Conservation (phyloP, 495 filamentous ascomycete genomes). For the Penicillium angulare region DNA sequence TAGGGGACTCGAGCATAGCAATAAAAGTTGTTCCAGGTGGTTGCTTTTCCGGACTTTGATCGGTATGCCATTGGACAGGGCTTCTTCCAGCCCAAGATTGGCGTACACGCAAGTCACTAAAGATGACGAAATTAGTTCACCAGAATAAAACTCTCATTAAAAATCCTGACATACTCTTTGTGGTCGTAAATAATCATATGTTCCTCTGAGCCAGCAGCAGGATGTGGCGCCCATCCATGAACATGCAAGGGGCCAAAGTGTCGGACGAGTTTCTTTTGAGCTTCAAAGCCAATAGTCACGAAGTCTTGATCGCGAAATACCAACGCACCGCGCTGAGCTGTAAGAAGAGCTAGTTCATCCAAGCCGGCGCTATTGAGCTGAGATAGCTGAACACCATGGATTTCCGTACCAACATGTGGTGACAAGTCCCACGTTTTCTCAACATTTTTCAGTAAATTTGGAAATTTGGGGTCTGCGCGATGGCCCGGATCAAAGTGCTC, state of each 20-base stretch:
- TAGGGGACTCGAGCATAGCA: slow-evolving; percentile 2
- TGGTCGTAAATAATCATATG: slow-evolving; percentile 2
- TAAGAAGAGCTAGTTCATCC: background rate
- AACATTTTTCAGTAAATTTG: background rate
- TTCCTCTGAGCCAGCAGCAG: background rate
- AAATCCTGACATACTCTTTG: background rate
- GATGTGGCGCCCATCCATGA: slow-evolving; percentile 4
- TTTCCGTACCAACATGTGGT: slow-evolving; percentile 1
- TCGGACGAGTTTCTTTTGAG: background rate
- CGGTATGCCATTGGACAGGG: slow-evolving; percentile 3
- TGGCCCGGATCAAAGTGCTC: slow-evolving; percentile 1
- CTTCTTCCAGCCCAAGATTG: slow-evolving; percentile 3
- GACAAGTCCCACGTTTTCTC: background rate
- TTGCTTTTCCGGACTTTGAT: background rate
- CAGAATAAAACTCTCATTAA: no score
- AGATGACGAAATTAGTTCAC: background rate
- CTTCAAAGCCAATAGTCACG: background rate
- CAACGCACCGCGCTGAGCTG: background rate
- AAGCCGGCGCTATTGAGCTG: background rate
- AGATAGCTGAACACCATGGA: slow-evolving; percentile 1
- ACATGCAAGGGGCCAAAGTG: slow-evolving; percentile 4
- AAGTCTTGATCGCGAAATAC: slow-evolving; percentile 4
- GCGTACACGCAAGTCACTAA: background rate
- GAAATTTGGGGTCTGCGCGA: background rate
- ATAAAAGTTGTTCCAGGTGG: slow-evolving; percentile 1